Evolutionary conservation across 2,329 filamentous ascomycete genomes (phyloP).

Genomic region (Fusarium pilosicola): DNA sequence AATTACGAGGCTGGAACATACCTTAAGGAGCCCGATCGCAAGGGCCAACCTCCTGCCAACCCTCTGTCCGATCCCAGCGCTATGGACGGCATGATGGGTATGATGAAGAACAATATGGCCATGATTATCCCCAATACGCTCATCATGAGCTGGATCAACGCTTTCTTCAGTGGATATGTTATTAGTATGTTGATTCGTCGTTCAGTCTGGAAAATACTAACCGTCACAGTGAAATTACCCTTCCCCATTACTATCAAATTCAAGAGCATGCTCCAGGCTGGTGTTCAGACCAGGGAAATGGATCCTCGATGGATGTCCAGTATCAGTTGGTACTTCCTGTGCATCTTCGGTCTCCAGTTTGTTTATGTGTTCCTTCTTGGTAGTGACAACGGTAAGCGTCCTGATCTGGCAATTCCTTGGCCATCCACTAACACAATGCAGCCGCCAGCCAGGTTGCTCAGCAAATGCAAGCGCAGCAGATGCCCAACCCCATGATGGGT

Average conservation of each 20-base stretch:
- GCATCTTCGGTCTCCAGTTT: constrained; percentile 94
- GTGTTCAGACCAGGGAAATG: constrained; percentile 93
- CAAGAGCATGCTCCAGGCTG: constrained; percentile 98
- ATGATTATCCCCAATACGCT: constrained; percentile 99
- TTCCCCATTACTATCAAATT: constrained; percentile 99
- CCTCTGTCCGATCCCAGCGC: constrained; percentile 94
- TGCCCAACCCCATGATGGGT: constrained; percentile 74
- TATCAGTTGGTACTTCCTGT: constrained; percentile 98
- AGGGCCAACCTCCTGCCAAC: constrained; percentile 89
- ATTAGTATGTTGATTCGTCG: constrained; percentile 74
- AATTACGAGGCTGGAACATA: constrained; percentile 88
- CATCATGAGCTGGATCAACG: constrained; percentile 99
- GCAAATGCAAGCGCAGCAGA: constrained; percentile 79
- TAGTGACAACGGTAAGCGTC: constrained; percentile 85
- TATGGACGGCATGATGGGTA: constrained; percentile 99
- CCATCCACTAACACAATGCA: constrained; percentile 50
- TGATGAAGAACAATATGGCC: constrained; percentile 99
- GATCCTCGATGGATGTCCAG: constrained; percentile 99
- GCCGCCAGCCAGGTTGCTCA: constrained; percentile 92
- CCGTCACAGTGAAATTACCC: constrained; percentile 81
- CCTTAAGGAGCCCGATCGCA: constrained; percentile 86
- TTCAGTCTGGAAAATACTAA: constrained; percentile 26
- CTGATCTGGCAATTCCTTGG: not conserved
- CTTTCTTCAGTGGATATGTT: constrained; percentile 97
- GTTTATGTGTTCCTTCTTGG: constrained; percentile 98